phyloP scores from a whole-genome alignment of 805 yeast genomes.

The Saccharomycopsis capsularis region DNA sequence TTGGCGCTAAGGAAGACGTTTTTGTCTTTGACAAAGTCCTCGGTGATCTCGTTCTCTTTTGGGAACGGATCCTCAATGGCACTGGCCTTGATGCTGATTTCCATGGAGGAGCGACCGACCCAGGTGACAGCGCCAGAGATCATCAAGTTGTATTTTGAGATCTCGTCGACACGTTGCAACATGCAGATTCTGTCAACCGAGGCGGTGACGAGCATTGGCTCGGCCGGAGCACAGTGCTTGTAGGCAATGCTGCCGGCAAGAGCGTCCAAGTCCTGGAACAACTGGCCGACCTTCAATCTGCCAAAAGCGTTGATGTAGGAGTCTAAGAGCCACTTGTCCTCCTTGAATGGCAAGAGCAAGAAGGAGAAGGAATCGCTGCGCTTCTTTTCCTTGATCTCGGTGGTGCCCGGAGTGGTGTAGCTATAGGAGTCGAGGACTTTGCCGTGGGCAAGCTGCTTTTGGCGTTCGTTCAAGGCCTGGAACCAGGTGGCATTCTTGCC shows the following conservation, averaged over 20 bases:
- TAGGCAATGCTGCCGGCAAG: constrained; percentile 91
- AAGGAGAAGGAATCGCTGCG: constrained; percentile 71
- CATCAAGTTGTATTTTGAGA: constrained; percentile 65
- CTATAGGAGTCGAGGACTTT: constrained; percentile 62
- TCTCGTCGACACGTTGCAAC: constrained; percentile 76
- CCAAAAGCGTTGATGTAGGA: constrained; percentile 87
- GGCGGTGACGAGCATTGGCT: constrained; percentile 93
- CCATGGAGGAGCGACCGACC: constrained; percentile 96
- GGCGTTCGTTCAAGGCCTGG: constrained; percentile 70
- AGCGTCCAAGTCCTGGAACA: constrained; percentile 91
- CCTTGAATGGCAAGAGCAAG: constrained; percentile 71
- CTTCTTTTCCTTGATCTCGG: constrained; percentile 64
- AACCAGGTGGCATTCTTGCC: constrained; percentile 65
- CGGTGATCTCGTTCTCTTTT: constrained; percentile 36
- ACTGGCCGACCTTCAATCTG: constrained; percentile 84
- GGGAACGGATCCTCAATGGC: constrained; percentile 57
- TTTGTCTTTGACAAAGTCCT: constrained; percentile 51
- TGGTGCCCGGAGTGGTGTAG: constrained; percentile 64
- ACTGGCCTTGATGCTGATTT: constrained; percentile 83
- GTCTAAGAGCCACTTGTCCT: constrained; percentile 76
- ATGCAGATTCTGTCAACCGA: constrained; percentile 87
- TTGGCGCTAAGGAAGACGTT: constrained; percentile 81
- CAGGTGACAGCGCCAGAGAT: constrained; percentile 89
- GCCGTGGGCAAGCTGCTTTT: constrained; percentile 66
- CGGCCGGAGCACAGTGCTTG: constrained; percentile 90